Evolutionary conservation across 768 basidiomycete genomes (phyloP).

Genomic region (Boletus huronensis): DNA sequence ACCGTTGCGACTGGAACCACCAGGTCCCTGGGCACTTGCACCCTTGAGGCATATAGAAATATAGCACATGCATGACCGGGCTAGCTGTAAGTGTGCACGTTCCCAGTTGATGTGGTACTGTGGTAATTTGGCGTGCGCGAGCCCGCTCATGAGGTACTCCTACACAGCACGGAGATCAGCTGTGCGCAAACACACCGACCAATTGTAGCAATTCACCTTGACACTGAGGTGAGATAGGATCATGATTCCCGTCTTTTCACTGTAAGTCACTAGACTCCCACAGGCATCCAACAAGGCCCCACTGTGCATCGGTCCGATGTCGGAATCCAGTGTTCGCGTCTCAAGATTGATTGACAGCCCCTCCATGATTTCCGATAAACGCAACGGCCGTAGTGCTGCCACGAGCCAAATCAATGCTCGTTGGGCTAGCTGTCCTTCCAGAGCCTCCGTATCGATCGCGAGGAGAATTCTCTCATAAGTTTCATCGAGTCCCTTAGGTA

Average conservation of each 20-base stretch:
- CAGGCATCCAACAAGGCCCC: constrained; percentile 5
- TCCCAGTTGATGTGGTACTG: not conserved
- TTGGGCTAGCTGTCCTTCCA: not conserved
- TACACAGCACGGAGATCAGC: not conserved
- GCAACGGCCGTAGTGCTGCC: not conserved
- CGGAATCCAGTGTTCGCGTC: not conserved
- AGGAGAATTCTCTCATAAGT: not conserved
- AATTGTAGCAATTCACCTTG: not conserved
- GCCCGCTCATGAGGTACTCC: not conserved
- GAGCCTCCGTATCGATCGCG: not conserved
- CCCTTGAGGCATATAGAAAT: not conserved
- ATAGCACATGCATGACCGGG: not conserved
- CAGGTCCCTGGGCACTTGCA: not conserved
- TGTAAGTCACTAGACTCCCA: constrained; percentile 6
- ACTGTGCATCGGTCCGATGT: constrained; percentile 2
- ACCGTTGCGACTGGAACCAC: not conserved
- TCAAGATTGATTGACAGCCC: not conserved
- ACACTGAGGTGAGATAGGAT: constrained; percentile 6
- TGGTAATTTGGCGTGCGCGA: not conserved
- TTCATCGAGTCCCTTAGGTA: not conserved
- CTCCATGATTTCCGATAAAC: not conserved
- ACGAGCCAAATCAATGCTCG: not conserved
- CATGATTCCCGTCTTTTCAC: not conserved
- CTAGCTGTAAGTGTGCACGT: not conserved
- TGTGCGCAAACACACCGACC: not conserved